These are phyloP conservation scores for Ajuga chamaepitys DNA, from an alignment of 257 asterid genomes.

Conservation along the genomic window DNA sequence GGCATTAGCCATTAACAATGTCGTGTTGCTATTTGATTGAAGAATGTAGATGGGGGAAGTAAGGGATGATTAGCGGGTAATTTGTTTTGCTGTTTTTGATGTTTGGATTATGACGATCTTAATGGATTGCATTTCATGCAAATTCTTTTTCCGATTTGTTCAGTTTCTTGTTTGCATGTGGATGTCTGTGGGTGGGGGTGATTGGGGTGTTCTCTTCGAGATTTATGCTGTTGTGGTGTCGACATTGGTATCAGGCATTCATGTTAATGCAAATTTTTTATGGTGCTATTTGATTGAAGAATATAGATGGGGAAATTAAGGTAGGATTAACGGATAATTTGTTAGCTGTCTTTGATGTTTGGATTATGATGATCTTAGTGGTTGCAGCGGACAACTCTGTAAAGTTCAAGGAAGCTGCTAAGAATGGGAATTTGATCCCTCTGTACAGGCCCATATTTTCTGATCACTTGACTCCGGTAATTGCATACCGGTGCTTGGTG, in stretches of 20 bases:
- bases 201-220: not conserved
- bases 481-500: conserved; percentile 92
- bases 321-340: not conserved
- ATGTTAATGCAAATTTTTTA: not conserved
- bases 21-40: too few species aligned
- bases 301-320: not conserved
- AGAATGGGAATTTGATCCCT: conserved; percentile 83
- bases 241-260: not conserved
- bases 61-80: too few species aligned
- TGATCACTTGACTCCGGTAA: conserved; percentile 89
- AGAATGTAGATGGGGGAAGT: too few species aligned
- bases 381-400: conserved; percentile 54
- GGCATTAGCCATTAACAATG: too few species aligned
- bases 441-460: conserved; percentile 68
- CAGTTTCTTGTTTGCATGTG: not conserved
- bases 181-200: not conserved
- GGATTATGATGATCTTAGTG: conserved; percentile 2
- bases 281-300: not conserved
- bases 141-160: not conserved
- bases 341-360: not conserved
- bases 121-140: not conserved
- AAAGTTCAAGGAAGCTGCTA: conserved; percentile 89
- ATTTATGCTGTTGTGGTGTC: not conserved
- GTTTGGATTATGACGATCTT: too few species aligned
- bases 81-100: too few species aligned